Base-by-base conservation (phyloP, 202 grass and related monocot species). In the Sporobolus alterniflorus region DNA sequence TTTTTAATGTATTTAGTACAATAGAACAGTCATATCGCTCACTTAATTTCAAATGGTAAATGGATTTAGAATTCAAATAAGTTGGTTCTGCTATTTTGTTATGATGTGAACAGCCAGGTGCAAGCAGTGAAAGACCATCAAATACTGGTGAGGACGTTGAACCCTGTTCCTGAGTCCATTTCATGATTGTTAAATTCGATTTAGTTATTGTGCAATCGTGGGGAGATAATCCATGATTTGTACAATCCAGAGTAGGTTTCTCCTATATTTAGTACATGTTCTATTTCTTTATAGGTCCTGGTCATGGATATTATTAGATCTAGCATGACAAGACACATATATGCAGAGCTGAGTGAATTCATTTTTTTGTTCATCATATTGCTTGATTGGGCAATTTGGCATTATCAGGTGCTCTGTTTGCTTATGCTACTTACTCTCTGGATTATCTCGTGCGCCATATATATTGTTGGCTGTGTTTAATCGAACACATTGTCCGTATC, bases 81-180 rank as follows among this genome's bases (percentile, higher is more conserved):
- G 36, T 39, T 39, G 8, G 8, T 39, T 39, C 24, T 57, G 18
- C 8, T 36, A 33, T 6, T 63, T 7, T 64, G 13, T 66, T 76
- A 13, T 57, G 67, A 28, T 44, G 25, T 68, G 43, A 70, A 31
- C 13, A 40, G 30, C 87, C 42, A 86, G 97, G 76, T 99, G 97
- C 81, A 89, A 91, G 52, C 86, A 88, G 81, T 99, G 97, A 91
- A 99, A 99, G 83, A 89, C 91, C 34, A 91, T 96, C 71, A 95
- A 93, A 82, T 99, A 99, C 84, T 99, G 97, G 97, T 99, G 74
- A 90, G 77, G 76, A 17, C 81, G 30, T 20, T 79, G 14, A 54
- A 41, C 34, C 7, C 54, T 75, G 60, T 74, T 77, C 63, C 65
- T 51, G 60, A 66, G 72, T 31, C 67, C 43, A 41, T 82, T 79